These are phyloP conservation scores for Crithidia thermophila DNA, from an alignment of 208 protist species.

Conservation along the genomic window DNA sequence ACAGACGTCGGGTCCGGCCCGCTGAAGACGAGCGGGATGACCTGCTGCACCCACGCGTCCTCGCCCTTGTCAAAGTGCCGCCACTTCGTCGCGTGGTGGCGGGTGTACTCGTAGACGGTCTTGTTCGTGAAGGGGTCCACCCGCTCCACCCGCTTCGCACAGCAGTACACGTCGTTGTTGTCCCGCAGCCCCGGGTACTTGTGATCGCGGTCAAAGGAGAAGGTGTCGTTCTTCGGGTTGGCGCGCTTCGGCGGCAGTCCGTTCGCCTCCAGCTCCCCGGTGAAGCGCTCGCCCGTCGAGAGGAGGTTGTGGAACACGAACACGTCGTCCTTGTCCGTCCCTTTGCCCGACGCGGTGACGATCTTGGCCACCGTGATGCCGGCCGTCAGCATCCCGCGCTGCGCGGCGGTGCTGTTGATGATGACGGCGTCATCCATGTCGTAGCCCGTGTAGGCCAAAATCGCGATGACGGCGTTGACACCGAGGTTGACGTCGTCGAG, in stretches of 20 bases:
- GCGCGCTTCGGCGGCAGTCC: conserved; percentile 75
- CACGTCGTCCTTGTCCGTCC: conserved; percentile 50
- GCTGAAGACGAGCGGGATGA: conserved; percentile 86
- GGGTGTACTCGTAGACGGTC: conserved; percentile 81
- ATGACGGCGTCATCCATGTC: conserved; percentile 99
- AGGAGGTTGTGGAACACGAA: conserved; percentile 90
- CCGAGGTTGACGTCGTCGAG: conserved; percentile 98
- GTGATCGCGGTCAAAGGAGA: conserved; percentile 83
- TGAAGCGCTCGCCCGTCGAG: conserved; percentile 70
- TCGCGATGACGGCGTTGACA: conserved; percentile 99
- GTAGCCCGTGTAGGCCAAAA: conserved; percentile 99
- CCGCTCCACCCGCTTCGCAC: conserved; percentile 74
- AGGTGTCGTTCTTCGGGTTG: conserved; percentile 43
- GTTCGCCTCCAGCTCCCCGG: conserved; percentile 60
- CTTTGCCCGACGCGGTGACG: conserved; percentile 56
- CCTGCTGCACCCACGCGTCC: conserved; percentile 88
- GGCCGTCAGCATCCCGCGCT: conserved; percentile 98
- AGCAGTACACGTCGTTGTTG: conserved; percentile 83
- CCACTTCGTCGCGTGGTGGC: conserved; percentile 87
- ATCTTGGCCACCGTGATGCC: conserved; percentile 94
- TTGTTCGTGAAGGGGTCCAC: conserved; percentile 77
- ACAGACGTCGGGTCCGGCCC: conserved; percentile 80
- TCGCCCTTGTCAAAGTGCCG: conserved; percentile 92
- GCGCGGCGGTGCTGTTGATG: conserved; percentile 98
- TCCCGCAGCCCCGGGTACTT: conserved; percentile 70